A percentile compares a stretch with the other conserved stretches of the same genome.
These are phyloP conservation scores for Paraphaeosphaeria minitans DNA, from an alignment of 2,329 filamentous ascomycete species.

Conservation along the genomic window DNA sequence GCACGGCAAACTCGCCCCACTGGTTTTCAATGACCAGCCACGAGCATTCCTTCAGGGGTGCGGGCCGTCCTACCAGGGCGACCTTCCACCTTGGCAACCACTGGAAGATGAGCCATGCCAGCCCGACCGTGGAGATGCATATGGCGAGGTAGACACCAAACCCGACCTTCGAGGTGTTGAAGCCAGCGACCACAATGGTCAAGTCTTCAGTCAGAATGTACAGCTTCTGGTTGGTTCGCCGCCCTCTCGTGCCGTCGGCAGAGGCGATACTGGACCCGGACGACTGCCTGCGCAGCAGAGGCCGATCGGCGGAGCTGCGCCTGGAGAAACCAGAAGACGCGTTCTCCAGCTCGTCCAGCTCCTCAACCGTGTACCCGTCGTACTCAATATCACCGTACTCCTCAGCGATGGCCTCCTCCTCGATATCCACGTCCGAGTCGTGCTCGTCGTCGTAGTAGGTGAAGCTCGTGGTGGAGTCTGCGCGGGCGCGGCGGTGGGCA, in stretches of 20 bases:
- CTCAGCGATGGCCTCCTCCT: constrained; percentile 41
- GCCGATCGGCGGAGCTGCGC: constrained; percentile 62
- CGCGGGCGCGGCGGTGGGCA: constrained; percentile 77
- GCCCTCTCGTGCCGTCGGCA: constrained; percentile 60
- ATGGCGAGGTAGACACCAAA: constrained; percentile 71
- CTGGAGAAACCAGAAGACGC: constrained; percentile 65
- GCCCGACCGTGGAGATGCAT: constrained; percentile 73
- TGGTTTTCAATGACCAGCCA: constrained; percentile 98
- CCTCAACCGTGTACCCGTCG: constrained; percentile 46
- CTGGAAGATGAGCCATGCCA: constrained; percentile 82
- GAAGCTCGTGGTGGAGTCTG: constrained; percentile 88
- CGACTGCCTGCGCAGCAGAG: constrained; percentile 72
- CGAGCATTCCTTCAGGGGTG: constrained; percentile 73
- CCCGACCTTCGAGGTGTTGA: constrained; percentile 75
- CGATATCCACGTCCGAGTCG: constrained; percentile 50
- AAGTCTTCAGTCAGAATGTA: constrained; percentile 93
- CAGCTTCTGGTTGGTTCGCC: constrained; percentile 82
- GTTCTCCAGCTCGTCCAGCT: constrained; percentile 57
- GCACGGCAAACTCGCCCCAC: constrained; percentile 89
- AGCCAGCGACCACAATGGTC: constrained; percentile 91
- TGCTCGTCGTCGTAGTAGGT: constrained; percentile 81
- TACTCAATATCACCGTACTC: constrained; percentile 42
- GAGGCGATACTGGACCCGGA: constrained; percentile 73
- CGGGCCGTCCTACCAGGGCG: constrained; percentile 70
- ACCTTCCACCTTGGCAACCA: constrained; percentile 93